A percentile compares a stretch with the other conserved stretches of the same genome.
These are phyloP conservation scores for Paxillus rubicundulus DNA, from an alignment of 768 basidiomycete genomes.

Conservation along the genomic window DNA sequence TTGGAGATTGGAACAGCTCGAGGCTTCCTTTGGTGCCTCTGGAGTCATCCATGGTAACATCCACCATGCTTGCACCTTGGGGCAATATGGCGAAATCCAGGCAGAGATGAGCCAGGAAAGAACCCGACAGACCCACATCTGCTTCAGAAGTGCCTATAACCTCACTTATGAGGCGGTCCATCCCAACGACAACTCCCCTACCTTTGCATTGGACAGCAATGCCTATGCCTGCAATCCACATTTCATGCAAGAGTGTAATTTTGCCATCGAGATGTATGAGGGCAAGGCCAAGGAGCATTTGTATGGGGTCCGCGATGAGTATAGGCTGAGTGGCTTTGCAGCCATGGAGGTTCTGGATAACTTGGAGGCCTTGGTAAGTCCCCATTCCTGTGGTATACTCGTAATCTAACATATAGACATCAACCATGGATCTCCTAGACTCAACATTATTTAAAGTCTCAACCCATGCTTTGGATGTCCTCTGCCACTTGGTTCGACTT, in stretches of 20 bases:
- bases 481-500: constrained; percentile 10
- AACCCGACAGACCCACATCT: constrained; percentile 3
- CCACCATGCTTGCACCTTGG: constrained; percentile 10
- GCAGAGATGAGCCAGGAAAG: constrained; percentile 13
- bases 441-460: background rate
- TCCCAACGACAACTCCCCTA: constrained; percentile 5
- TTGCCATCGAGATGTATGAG: background rate
- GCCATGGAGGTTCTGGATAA: background rate
- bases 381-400: background rate
- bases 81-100: constrained; percentile 12
- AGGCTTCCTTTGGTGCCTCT: constrained; percentile 9
- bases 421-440: background rate
- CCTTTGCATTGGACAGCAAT: constrained; percentile 6
- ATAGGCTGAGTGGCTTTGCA: constrained; percentile 6
- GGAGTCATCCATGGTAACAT: background rate
- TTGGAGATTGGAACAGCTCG: constrained; percentile 5
- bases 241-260: background rate
- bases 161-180: constrained; percentile 12
- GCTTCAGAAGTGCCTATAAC: constrained; percentile 17
- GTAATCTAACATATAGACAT: too few relatives aligned
- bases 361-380: background rate
- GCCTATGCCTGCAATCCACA: constrained; percentile 12
- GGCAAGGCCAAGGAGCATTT: constrained; percentile 2
- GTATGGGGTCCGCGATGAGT: constrained; percentile 10
- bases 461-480: constrained; percentile 6